These are phyloP conservation scores for Nakazawaea molendinolei DNA, from an alignment of 805 yeast species.

Conservation along the genomic window DNA sequence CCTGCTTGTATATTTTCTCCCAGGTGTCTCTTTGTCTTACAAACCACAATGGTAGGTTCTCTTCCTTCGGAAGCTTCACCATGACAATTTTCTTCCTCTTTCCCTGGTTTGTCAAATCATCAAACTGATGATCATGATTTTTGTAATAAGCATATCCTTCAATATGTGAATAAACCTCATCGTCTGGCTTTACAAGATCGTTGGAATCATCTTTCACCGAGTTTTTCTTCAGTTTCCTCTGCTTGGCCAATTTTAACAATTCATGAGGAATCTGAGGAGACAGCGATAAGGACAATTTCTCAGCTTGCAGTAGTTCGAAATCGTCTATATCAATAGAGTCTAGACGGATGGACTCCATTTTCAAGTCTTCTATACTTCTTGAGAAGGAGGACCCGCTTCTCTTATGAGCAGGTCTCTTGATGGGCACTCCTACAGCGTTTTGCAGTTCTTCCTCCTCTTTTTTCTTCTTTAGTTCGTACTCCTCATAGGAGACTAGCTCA, in stretches of 20 bases:
- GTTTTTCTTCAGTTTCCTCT: constrained; percentile 32
- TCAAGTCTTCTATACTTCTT: constrained; percentile 5
- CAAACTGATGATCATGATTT: constrained; percentile 5
- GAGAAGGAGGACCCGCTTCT: constrained; percentile 4
- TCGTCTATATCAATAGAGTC: constrained; percentile 6
- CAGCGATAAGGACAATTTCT: constrained; percentile 46
- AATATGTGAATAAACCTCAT: too few species aligned
- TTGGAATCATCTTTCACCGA: constrained; percentile 24
- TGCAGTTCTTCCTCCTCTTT: constrained; percentile 12
- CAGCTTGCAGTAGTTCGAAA: constrained; percentile 14
- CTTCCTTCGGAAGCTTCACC: constrained; percentile 54
- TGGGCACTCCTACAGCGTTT: constrained; percentile 8
- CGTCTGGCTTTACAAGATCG: constrained; percentile 10
- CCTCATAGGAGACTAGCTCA: constrained; percentile 38
- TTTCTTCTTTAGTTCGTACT: constrained; percentile 13
- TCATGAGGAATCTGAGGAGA: constrained; percentile 69
- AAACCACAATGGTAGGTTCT: constrained; percentile 73
- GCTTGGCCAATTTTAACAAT: constrained; percentile 47
- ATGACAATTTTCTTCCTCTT: constrained; percentile 33
- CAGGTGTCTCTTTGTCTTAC: constrained; percentile 53
- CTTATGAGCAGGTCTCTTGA: constrained; percentile 8
- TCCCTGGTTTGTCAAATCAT: constrained; percentile 14
- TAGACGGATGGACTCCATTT: constrained; percentile 1
- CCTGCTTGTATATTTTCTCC: constrained; percentile 35
- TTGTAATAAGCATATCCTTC: constrained; percentile 11